These are phyloP conservation scores for Podaxis sp. DNA, from an alignment of 768 basidiomycete species.

Conservation along the genomic window DNA sequence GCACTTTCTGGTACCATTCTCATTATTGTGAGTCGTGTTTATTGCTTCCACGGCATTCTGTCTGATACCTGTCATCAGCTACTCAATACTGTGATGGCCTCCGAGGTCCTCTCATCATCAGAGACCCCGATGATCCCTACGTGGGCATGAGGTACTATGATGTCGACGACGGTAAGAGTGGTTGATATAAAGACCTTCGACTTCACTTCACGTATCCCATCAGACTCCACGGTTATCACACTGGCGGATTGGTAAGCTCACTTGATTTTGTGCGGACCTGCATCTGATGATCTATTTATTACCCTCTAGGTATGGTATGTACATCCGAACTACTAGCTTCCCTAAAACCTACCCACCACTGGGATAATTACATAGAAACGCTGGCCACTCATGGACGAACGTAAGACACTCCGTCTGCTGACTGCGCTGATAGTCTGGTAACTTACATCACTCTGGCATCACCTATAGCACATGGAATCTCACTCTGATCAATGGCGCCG, in stretches of 20 bases:
- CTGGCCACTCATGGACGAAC: not conserved
- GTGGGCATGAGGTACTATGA: conserved; percentile 23
- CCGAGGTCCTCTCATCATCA: conserved; percentile 40
- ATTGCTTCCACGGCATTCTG: not conserved
- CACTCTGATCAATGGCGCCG: conserved; percentile 16
- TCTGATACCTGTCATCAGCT: conserved; percentile 17
- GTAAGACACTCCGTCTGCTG: conserved; percentile 12
- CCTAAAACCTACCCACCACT: not conserved
- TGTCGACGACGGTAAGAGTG: conserved; percentile 44
- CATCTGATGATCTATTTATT: not conserved
- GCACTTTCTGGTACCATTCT: conserved; percentile 44
- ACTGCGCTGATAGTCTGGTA: conserved; percentile 42
- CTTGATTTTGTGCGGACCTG: conserved; percentile 3
- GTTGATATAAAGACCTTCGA: conserved; percentile 15
- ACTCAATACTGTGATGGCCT: conserved; percentile 52
- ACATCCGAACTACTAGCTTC: not conserved
- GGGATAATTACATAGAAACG: not conserved
- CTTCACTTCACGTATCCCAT: conserved; percentile 23
- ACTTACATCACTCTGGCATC: conserved; percentile 18
- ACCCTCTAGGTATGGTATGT: conserved; percentile 12
- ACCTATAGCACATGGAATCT: not conserved
- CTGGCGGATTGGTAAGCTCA: conserved; percentile 15
- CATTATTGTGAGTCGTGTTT: conserved; percentile 17
- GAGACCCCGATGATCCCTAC: conserved; percentile 33
- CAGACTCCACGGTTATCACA: conserved; percentile 27